Evolutionary conservation across 2,329 filamentous ascomycete genomes (phyloP), one percentile per base, ranked within the genome.

Genomic region (Trichophyton mentagrophytes): DNA sequence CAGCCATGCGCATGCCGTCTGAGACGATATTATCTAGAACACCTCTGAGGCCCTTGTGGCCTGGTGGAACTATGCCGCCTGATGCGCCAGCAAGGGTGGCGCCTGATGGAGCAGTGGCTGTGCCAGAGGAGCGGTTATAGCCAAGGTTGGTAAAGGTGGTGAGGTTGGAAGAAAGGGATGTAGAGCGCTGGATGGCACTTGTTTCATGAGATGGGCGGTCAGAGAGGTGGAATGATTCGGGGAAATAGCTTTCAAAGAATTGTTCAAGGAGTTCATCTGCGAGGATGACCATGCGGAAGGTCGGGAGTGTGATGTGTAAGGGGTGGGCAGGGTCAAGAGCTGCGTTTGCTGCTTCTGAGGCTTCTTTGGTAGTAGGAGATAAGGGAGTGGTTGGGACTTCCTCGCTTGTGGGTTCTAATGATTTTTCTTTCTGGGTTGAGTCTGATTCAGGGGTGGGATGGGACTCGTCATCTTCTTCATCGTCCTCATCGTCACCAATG

Each of bases 1-100:
- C 89, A 0, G 93, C 93, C 62, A 97, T 92, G 38, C 92, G 86
- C 85, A 97, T 96, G 47, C 93, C 93, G 70, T 99, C 93, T 1
- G 88, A 95, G 65, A 97, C 93, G 68, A 99, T 97, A 68, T 95
- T 96, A 76, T 99, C 93, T 44, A 99, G 79, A 62, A 99, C 93
- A 20, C 93, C 93, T 47, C 93, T 83, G 1, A 99, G 80, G 22
- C 93, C 90, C 65, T 91, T 87, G 17, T 89, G 85, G 8, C 81
- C 81, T 1, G 83, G 80, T 53, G 79, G 84, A 38, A 82, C 79
- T 68, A 85, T 79, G 63, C 86, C 81, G 44, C 82, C 80, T 0
- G 80, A 77, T n/a, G 75, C 78, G 5, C 79, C 77, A 2, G 75
- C 76, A 67, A 78, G 67, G 61, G 79, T 65, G 22, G 75, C 70